Evolutionary conservation across 2,329 filamentous ascomycete genomes (phyloP).

Genomic region (Botrytis byssoidea): DNA sequence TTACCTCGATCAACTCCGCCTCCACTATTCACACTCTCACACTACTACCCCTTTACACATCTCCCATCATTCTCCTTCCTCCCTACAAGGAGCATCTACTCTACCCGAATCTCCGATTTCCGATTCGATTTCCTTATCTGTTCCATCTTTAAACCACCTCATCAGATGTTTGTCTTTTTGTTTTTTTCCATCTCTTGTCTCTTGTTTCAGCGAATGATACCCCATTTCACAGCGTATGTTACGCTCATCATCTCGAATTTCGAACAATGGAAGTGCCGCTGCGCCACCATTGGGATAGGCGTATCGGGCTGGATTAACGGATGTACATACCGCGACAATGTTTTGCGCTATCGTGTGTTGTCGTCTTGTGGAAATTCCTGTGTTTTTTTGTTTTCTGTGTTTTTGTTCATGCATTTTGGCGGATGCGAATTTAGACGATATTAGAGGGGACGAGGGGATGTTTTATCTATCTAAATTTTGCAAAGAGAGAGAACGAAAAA

Average conservation of each 20-base stretch:
- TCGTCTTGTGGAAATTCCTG: constrained; percentile 35
- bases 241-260: constrained; percentile 40
- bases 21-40: background rate
- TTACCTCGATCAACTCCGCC: background rate
- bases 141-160: background rate
- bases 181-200: constrained; percentile 21
- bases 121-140: constrained; percentile 17
- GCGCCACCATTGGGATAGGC: constrained; percentile 49
- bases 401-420: background rate
- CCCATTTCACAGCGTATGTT: constrained; percentile 51
- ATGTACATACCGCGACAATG: constrained; percentile 48
- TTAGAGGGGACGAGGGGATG: no score
- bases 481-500: background rate
- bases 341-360: constrained; percentile 50
- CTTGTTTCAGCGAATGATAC: constrained; percentile 48
- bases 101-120: background rate
- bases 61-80: no score
- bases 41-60: background rate
- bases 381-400: background rate
- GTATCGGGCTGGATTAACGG: constrained; percentile 44
- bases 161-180: background rate
- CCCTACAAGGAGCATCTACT: background rate
- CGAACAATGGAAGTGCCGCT: constrained; percentile 48
- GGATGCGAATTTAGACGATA: background rate
- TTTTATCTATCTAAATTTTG: background rate